These are phyloP conservation scores for Pseudozyma sp. DNA, from an alignment of 1,284 basidiomycete species.

Conservation along the genomic window DNA sequence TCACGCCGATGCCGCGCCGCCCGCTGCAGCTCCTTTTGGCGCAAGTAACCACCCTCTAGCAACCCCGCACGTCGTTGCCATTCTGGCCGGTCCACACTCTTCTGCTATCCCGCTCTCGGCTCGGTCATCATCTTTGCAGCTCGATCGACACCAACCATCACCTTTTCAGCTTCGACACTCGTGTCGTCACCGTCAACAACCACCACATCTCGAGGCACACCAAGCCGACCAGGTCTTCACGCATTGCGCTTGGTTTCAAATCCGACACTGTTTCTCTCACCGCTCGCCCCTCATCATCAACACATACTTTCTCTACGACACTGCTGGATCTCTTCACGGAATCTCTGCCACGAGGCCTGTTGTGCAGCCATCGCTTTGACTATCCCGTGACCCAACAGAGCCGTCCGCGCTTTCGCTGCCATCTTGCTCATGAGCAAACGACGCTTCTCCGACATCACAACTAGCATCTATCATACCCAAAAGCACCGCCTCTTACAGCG, in stretches of 20 bases:
- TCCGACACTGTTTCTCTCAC: too few species aligned
- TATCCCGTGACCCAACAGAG: neutral
- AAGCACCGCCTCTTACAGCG: constrained; percentile 9
- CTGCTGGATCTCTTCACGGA: too few species aligned
- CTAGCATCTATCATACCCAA: constrained; percentile 12
- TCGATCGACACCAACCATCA: too few species aligned
- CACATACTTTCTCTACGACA: too few species aligned
- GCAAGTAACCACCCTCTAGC: neutral
- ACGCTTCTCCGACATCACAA: constrained; percentile 34
- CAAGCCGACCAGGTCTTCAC: too few species aligned
- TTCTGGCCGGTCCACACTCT: constrained; percentile 31
- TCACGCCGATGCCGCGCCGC: constrained; percentile 2
- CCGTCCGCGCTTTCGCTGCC: neutral
- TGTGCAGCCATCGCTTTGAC: too few species aligned
- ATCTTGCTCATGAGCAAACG: constrained; percentile 32
- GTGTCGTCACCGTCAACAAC: too few species aligned
- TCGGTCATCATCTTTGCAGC: neutral
- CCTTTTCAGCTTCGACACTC: too few species aligned
- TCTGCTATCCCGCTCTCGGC: neutral
- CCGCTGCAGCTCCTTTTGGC: neutral
- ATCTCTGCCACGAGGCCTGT: too few species aligned
- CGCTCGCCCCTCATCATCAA: too few species aligned
- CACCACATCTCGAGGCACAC: too few species aligned
- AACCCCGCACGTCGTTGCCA: neutral
- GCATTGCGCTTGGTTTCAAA: too few species aligned